phyloP scores from a whole-genome alignment of 1,284 basidiomycete genomes.

The Cryptococcus neoformans region DNA sequence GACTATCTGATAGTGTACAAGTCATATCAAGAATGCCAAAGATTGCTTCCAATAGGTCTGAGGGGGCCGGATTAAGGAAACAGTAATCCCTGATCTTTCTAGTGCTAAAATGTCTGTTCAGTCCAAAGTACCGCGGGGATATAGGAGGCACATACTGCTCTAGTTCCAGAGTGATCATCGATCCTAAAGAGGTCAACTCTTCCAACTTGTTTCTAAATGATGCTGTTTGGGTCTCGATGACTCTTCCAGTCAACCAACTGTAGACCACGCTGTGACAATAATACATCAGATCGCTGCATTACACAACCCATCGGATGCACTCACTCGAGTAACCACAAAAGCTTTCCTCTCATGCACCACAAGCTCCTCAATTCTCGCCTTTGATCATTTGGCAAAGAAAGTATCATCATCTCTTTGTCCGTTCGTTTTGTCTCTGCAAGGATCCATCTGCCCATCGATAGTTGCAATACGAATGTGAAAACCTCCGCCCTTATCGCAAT shows the following conservation, averaged over 20 bases:
- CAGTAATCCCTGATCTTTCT: slow-evolving; percentile 62
- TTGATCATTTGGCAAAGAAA: not conserved
- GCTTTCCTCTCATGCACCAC: slow-evolving; percentile 66
- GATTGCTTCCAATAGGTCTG: slow-evolving; percentile 62
- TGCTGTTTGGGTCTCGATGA: slow-evolving; percentile 44
- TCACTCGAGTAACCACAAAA: slow-evolving; percentile 81
- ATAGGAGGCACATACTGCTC: slow-evolving; percentile 57
- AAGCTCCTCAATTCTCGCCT: slow-evolving; percentile 60
- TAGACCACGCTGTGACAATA: slow-evolving; percentile 58
- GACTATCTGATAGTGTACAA: slow-evolving; percentile 63
- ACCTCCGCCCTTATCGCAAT: slow-evolving; percentile 65
- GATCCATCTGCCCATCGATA: slow-evolving; percentile 66
- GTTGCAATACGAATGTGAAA: slow-evolving; percentile 72
- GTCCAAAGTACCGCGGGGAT: not conserved
- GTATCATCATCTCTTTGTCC: slow-evolving; percentile 5
- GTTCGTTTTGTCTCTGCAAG: slow-evolving; percentile 11
- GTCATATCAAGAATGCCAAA: slow-evolving; percentile 69
- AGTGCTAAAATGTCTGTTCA: slow-evolving; percentile 52
- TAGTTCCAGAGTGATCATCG: slow-evolving; percentile 68
- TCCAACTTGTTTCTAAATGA: slow-evolving; percentile 54
- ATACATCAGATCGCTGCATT: not conserved
- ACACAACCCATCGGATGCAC: slow-evolving; percentile 36
- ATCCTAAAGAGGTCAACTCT: slow-evolving; percentile 64
- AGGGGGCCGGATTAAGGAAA: slow-evolving; percentile 64
- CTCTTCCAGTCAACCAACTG: slow-evolving; percentile 69